Evolutionary conservation across 2,329 filamentous ascomycete genomes (phyloP), one percentile per base, ranked within the genome.

Genomic region (Xylariaceae sp.): DNA sequence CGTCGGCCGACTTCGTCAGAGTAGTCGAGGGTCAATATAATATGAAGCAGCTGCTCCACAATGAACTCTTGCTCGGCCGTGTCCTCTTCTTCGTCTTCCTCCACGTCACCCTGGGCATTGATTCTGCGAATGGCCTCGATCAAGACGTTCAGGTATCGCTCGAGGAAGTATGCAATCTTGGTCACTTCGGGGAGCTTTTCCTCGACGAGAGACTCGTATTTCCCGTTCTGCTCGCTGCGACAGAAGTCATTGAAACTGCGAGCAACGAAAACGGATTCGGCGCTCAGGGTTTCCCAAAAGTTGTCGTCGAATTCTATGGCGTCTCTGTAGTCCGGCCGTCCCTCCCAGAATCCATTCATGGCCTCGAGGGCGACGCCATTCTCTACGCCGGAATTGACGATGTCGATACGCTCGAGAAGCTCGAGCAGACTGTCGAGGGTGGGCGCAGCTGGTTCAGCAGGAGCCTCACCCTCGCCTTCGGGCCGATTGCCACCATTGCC

Each of bases 171-270:
- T 3, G 90, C 91, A 30, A 99, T 82, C 64, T 89, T 90, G 1
- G 89, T 96, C 47, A 97, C 91, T 71, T 96, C 92, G 0, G 94
- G 94, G 68, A 99, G 84, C 72, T 96, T 97, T 68, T 96, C 91
- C 64, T 97, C 94, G 1, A 91, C 76, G 46, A 94, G 76, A 8
- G 80, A 79, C 63, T 91, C 84, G 61, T 88, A 87, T 63, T 88
- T 89, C 29, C 85, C 84, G 58, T 89, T 85, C 26, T 84, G 83
- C 55, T 89, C 83, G 26, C 77, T 80, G 0, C 87, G 85, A 69
- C 91, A 96, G 67, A 92, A 97, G 56, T 96, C 89, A 66, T 96
- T 97, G 76, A 96, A 95, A 53, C 88, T 96, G 53, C 94, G 84
- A 0, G 87, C 89, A 66, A 97, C 84, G 67, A 99, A 99, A 0